phyloP scores from a whole-genome alignment of 306 rosid genomes.

The Cicer judaicum region DNA sequence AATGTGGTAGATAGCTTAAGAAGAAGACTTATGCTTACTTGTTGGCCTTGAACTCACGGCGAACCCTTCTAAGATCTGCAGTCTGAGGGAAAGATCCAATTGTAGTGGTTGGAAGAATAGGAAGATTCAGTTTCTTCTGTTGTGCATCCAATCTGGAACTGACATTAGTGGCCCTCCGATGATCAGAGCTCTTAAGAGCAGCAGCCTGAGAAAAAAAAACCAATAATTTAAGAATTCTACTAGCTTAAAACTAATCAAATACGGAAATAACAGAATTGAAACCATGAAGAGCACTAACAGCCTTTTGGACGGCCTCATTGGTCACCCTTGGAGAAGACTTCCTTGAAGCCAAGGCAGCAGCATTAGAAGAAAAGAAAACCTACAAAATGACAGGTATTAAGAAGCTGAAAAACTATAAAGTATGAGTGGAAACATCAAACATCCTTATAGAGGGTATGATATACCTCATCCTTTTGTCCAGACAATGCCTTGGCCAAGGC shows the following conservation, averaged over 20 bases:
- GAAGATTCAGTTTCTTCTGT: constrained; percentile 84
- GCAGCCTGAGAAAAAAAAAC: constrained; percentile 65
- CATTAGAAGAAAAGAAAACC: constrained; percentile 76
- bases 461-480: constrained; percentile 72
- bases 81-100: constrained; percentile 93
- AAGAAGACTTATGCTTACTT: constrained; percentile 56
- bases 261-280: constrained; percentile 12
- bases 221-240: constrained; percentile 30
- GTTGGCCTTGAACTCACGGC: constrained; percentile 82
- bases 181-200: constrained; percentile 76
- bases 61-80: constrained; percentile 74
- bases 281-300: constrained; percentile 55
- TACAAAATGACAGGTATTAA: constrained; percentile 45
- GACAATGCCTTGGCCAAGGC: constrained; percentile 81
- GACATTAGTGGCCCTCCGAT: constrained; percentile 70
- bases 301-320: constrained; percentile 80
- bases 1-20: neutral
- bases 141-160: constrained; percentile 74
- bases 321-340: constrained; percentile 86
- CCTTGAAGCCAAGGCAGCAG: constrained; percentile 74
- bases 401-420: constrained; percentile 22
- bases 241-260: neutral
- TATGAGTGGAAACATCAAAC: neutral
- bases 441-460: neutral
- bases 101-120: constrained; percentile 83